These are phyloP conservation scores for Ascochyta rabiei DNA, from an alignment of 2,329 filamentous ascomycete genomes.

Conservation along the genomic window DNA sequence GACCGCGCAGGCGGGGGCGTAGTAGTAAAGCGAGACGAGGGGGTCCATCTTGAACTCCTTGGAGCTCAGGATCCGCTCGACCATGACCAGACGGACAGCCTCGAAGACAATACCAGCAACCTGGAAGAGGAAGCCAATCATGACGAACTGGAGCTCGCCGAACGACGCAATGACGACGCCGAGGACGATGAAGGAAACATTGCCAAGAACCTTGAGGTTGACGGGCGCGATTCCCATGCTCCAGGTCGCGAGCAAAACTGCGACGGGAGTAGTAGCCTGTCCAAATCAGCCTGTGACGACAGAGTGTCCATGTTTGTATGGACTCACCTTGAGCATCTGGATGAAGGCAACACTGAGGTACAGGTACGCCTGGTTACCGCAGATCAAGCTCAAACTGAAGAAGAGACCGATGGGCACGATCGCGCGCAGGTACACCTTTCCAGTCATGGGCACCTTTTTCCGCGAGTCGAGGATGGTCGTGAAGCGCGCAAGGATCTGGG, in stretches of 20 bases:
- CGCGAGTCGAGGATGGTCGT: slow-evolving; percentile 90
- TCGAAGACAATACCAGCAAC: slow-evolving; percentile 80
- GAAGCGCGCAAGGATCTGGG: slow-evolving; percentile 88
- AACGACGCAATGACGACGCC: slow-evolving; percentile 94
- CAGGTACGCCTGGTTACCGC: slow-evolving; percentile 92
- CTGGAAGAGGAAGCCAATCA: slow-evolving; percentile 80
- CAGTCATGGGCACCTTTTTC: slow-evolving; percentile 97
- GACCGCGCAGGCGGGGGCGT: slow-evolving; percentile 79
- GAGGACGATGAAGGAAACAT: slow-evolving; percentile 92
- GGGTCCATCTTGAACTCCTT: slow-evolving; percentile 93
- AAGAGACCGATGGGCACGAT: slow-evolving; percentile 95
- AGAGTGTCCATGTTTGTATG: background rate
- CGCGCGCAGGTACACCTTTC: slow-evolving; percentile 86
- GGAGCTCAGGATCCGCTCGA: slow-evolving; percentile 80
- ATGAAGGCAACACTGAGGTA: slow-evolving; percentile 97
- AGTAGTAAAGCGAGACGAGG: slow-evolving; percentile 87
- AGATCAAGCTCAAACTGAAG: slow-evolving; percentile 95
- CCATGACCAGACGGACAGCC: slow-evolving; percentile 81
- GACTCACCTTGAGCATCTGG: slow-evolving; percentile 91
- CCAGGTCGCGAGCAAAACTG: slow-evolving; percentile 90
- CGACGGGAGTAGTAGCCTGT: slow-evolving; percentile 91
- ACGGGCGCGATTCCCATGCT: slow-evolving; percentile 81
- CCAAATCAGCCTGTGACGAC: slow-evolving; percentile 12
- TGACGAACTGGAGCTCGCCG: slow-evolving; percentile 92
- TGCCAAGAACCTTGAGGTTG: slow-evolving; percentile 85